Percentiles rank a stretch among this genome's conserved stretches.
These are phyloP conservation scores for Aspergillus asperescens DNA, from an alignment of 495 filamentous ascomycete genomes.

Conservation along the genomic window DNA sequence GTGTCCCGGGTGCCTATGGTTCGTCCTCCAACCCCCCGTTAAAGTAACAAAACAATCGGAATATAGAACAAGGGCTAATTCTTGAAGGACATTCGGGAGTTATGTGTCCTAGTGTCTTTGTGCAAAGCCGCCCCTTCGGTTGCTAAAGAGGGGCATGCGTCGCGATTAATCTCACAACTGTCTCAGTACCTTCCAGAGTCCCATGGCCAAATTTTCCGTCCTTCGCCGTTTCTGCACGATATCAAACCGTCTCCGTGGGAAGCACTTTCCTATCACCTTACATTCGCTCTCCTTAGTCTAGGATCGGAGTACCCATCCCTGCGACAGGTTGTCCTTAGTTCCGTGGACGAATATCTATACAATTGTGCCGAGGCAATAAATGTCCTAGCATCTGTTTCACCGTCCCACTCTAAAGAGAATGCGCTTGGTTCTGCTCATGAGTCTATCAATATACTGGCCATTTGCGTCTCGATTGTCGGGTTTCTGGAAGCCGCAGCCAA, in stretches of 20 bases:
- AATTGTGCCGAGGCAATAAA: slow-evolving; percentile 55
- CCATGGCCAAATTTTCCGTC: slow-evolving; percentile 66
- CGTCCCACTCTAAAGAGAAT: slow-evolving; percentile 44
- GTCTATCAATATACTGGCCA: slow-evolving; percentile 60
- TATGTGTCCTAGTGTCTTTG: slow-evolving; percentile 82
- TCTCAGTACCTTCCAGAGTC: slow-evolving; percentile 79
- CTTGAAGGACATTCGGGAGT: slow-evolving; percentile 63
- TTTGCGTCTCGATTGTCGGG: slow-evolving; percentile 76
- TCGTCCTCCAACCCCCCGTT: slow-evolving; percentile 6
- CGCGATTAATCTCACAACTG: slow-evolving; percentile 66
- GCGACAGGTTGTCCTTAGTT: slow-evolving; percentile 53
- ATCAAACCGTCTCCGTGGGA: slow-evolving; percentile 90
- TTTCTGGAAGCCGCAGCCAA: slow-evolving; percentile 77
- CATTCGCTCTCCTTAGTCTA: slow-evolving; percentile 70
- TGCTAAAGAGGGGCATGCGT: slow-evolving; percentile 59
- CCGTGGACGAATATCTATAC: slow-evolving; percentile 61
- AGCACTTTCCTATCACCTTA: slow-evolving; percentile 69
- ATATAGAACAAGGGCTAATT: slow-evolving; percentile 20
- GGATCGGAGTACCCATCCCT: slow-evolving; percentile 64
- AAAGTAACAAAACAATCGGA: background rate
- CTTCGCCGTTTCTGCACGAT: slow-evolving; percentile 74
- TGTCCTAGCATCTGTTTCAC: slow-evolving; percentile 26
- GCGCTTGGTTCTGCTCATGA: slow-evolving; percentile 53
- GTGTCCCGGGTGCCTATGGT: slow-evolving; percentile 52
- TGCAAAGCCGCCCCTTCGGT: slow-evolving; percentile 79